Evolutionary conservation across 208 protist species (phyloP).

Genomic region (Entamoeba nuttalli): DNA sequence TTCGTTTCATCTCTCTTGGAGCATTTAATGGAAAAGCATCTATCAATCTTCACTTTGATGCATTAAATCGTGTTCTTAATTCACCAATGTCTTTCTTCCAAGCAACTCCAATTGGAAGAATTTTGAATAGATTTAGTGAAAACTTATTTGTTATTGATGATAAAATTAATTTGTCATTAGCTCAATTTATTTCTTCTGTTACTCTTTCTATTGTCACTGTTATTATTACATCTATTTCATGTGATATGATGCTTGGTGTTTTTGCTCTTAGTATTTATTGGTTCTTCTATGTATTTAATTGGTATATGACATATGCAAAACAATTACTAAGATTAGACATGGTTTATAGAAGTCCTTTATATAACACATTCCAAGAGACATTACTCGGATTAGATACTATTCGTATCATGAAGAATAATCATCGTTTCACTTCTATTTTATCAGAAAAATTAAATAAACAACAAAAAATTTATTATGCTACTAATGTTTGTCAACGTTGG

Average conservation of each 20-base stretch:
- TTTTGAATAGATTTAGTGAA: constrained; percentile 18
- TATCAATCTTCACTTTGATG: background rate
- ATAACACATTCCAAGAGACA: constrained; percentile 65
- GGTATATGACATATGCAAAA: constrained; percentile 31
- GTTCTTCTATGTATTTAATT: background rate
- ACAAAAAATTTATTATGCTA: background rate
- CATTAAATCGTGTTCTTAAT: background rate
- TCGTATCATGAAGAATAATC: constrained; percentile 41
- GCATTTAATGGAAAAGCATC: background rate
- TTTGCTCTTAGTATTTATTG: background rate
- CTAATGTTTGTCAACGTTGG: background rate
- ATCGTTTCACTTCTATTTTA: background rate
- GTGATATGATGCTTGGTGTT: background rate
- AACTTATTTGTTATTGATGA: constrained; percentile 16
- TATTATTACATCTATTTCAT: background rate
- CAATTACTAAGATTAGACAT: constrained; percentile 62
- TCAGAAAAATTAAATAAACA: background rate
- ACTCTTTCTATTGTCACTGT: background rate
- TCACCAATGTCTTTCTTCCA: constrained; percentile 17
- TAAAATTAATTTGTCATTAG: background rate
- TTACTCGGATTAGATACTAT: constrained; percentile 62
- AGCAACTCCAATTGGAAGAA: constrained; percentile 16
- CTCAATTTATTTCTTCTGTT: background rate
- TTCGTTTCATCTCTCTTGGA: background rate
- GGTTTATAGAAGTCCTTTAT: constrained; percentile 66